phyloP scores from a whole-genome alignment of 2,329 filamentous ascomycete genomes.

The Exophiala bonariae region DNA sequence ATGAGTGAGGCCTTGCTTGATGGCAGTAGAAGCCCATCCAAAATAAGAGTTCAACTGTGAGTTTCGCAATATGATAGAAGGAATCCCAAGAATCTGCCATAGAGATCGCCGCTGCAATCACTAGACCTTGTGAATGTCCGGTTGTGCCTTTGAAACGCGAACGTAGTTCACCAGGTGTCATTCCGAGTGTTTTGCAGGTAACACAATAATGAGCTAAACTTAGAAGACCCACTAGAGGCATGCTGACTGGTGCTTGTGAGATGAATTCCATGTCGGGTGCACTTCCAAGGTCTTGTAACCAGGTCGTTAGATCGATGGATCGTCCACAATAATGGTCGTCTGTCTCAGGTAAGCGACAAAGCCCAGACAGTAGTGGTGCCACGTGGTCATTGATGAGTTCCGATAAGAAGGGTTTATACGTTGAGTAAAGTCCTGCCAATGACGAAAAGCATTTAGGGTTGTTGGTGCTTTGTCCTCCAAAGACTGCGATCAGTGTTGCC shows the following conservation, averaged over 20 bases:
- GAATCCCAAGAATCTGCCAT: constrained; percentile 35
- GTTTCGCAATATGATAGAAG: constrained; percentile 31
- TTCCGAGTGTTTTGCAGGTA: constrained; percentile 31
- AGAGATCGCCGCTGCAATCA: constrained; percentile 37
- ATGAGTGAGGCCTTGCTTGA: constrained; percentile 24
- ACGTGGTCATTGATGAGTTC: neutral
- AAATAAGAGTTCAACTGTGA: constrained; percentile 36
- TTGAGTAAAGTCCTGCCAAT: neutral
- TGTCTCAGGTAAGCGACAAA: neutral
- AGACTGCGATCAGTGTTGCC: neutral
- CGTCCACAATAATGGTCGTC: too few species aligned
- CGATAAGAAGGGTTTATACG: neutral
- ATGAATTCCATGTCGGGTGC: constrained; percentile 30
- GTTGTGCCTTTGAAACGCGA: constrained; percentile 29
- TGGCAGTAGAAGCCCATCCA: constrained; percentile 36
- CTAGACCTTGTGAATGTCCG: constrained; percentile 42
- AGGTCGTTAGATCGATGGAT: neutral
- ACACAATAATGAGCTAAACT: constrained; percentile 35
- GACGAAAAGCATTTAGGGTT: neutral
- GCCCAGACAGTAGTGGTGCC: neutral
- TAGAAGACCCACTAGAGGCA: constrained; percentile 39
- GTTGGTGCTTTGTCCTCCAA: constrained; percentile 1
- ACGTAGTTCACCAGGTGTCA: constrained; percentile 34
- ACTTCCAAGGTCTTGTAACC: neutral
- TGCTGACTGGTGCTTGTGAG: constrained; percentile 38